These are phyloP conservation scores for Penicillium nordicum DNA, from an alignment of 2,329 filamentous ascomycete species.

Conservation along the genomic window DNA sequence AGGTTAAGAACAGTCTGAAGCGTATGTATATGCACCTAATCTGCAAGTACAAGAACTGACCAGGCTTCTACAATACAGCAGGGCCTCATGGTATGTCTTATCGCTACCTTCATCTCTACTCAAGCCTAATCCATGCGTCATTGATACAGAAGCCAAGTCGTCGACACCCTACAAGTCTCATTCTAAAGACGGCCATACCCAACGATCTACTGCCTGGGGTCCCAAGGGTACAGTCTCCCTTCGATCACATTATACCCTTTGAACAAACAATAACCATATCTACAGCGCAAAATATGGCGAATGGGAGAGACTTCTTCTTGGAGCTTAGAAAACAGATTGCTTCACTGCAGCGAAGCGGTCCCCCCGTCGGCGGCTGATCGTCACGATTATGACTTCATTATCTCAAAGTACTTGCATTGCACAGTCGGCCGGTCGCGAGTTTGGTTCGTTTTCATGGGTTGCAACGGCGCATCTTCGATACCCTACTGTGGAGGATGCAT, in stretches of 20 bases:
- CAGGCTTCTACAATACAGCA: slow-evolving; percentile 11
- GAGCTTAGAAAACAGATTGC: slow-evolving; percentile 49
- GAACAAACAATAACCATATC: background rate
- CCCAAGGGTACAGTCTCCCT: slow-evolving; percentile 40
- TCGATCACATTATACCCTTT: slow-evolving; percentile 9
- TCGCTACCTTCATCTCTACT: background rate
- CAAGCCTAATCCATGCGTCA: slow-evolving; percentile 8
- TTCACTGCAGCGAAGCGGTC: slow-evolving; percentile 37
- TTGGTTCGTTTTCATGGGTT: slow-evolving; percentile 23
- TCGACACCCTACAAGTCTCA: slow-evolving; percentile 38
- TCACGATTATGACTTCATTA: slow-evolving; percentile 10
- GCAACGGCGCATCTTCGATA: slow-evolving; percentile 29
- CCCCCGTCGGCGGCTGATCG: slow-evolving; percentile 35
- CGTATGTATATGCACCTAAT: slow-evolving; percentile 25
- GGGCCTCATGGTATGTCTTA: slow-evolving; percentile 30
- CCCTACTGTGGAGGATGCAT: slow-evolving; percentile 24
- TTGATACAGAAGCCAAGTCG: slow-evolving; percentile 31
- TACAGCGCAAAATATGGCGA: slow-evolving; percentile 47
- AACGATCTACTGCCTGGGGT: slow-evolving; percentile 42
- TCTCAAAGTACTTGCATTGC: slow-evolving; percentile 17
- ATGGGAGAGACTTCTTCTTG: slow-evolving; percentile 49
- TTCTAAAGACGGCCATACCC: slow-evolving; percentile 36
- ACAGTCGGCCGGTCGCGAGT: slow-evolving; percentile 16
- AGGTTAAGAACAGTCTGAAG: slow-evolving; percentile 42
- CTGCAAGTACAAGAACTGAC: slow-evolving; percentile 5